phyloP scores from a whole-genome alignment of 306 rosid species.

The Citrullus amarus region DNA sequence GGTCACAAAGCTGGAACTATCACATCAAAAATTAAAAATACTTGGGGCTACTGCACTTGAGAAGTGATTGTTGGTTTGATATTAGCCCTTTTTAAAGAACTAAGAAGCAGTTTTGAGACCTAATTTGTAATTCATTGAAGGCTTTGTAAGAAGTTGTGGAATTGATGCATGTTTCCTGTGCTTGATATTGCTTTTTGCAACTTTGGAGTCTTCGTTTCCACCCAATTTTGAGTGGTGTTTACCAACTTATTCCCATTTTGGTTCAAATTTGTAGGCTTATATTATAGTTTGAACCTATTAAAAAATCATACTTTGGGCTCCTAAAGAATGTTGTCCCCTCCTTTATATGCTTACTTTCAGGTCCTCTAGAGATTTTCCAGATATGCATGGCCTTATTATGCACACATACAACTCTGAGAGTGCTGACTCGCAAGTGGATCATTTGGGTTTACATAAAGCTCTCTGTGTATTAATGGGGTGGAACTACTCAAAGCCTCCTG shows the following conservation, averaged over 20 bases:
- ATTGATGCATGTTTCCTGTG: background rate
- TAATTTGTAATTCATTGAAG: background rate
- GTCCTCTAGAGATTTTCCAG: conserved; percentile 85
- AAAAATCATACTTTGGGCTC: conserved; percentile 10
- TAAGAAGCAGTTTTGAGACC: background rate
- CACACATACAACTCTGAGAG: conserved; percentile 73
- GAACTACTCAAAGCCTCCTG: conserved; percentile 77
- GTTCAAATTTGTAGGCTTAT: conserved; percentile 26
- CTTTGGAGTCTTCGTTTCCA: background rate
- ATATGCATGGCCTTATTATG: conserved; percentile 85
- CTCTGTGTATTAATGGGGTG: conserved; percentile 95
- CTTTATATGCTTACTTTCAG: conserved; percentile 74
- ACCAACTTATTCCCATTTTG: conserved; percentile 23
- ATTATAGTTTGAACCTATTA: conserved; percentile 2
- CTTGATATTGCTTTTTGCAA: background rate
- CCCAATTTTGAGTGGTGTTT: conserved; percentile 11
- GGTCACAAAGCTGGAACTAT: background rate
- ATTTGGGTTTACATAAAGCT: conserved; percentile 96
- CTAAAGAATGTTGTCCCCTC: conserved; percentile 56
- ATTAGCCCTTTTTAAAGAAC: background rate
- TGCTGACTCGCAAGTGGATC: conserved; percentile 69
- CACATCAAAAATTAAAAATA: background rate
- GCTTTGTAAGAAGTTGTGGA: background rate
- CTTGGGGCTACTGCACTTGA: background rate
- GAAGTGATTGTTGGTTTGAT: background rate